Evolutionary conservation across 2,329 filamentous ascomycete genomes (phyloP).

Genomic region (Aulographum hederae): DNA sequence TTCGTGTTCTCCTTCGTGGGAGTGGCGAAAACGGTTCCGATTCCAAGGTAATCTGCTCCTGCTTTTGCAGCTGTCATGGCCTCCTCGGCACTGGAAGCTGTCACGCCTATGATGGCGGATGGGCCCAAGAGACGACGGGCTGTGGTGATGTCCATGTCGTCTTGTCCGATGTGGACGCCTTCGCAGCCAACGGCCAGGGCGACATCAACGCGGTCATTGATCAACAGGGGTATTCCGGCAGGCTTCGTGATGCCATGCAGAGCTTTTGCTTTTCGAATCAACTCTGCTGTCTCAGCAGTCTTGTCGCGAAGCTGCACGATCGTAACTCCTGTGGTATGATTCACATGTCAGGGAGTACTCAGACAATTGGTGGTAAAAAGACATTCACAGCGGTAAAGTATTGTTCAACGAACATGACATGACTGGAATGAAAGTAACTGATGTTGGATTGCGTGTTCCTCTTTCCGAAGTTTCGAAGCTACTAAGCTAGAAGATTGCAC

Average conservation of each 20-base stretch:
- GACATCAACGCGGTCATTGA: slow-evolving; percentile 88
- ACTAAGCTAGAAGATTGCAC: too few species aligned
- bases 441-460: too few species aligned
- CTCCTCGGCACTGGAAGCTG: slow-evolving; percentile 57
- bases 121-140: slow-evolving; percentile 58
- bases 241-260: slow-evolving; percentile 54
- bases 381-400: neutral
- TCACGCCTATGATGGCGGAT: slow-evolving; percentile 73
- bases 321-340: slow-evolving; percentile 37
- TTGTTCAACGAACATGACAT: neutral
- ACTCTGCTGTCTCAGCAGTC: slow-evolving; percentile 49
- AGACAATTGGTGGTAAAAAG: neutral
- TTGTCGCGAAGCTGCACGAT: slow-evolving; percentile 89
- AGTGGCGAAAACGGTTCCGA: slow-evolving; percentile 80
- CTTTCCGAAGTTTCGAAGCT: too few species aligned
- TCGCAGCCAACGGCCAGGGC: slow-evolving; percentile 72
- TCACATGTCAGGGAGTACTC: neutral
- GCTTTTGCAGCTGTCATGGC: slow-evolving; percentile 50
- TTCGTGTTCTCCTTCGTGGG: slow-evolving; percentile 79
- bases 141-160: slow-evolving; percentile 57
- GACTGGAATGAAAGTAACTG: neutral
- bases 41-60: slow-evolving; percentile 80
- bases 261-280: slow-evolving; percentile 50
- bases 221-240: slow-evolving; percentile 59
- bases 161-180: slow-evolving; percentile 87